Evolutionary conservation across 2,329 filamentous ascomycete genomes (phyloP).

Genomic region (Teratosphaeria viscida): DNA sequence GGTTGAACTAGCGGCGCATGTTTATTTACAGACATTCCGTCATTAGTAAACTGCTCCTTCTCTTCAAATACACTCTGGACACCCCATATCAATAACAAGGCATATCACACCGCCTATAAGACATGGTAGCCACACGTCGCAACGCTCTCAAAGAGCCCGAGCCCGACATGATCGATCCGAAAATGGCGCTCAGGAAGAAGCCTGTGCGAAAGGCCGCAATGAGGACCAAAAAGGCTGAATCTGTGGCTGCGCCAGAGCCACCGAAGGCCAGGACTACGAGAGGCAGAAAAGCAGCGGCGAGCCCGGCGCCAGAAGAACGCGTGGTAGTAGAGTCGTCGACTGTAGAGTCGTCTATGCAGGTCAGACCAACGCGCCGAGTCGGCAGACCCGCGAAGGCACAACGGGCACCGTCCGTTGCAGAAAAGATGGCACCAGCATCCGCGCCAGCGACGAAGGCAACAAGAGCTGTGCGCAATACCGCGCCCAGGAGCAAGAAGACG

Average conservation of each 20-base stretch:
- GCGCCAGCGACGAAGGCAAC: neutral
- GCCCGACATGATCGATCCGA: slow-evolving; percentile 6
- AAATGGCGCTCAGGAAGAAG: slow-evolving; percentile 22
- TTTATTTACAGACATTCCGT: neutral
- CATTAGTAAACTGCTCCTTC: neutral
- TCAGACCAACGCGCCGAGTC: slow-evolving; percentile 4
- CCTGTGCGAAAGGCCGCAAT: slow-evolving; percentile 22
- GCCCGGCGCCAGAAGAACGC: neutral
- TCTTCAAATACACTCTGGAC: neutral
- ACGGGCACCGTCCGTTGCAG: neutral
- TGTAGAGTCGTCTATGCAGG: neutral
- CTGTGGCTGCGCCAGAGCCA: slow-evolving; percentile 7
- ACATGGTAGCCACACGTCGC: slow-evolving; percentile 27
- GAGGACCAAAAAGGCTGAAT: slow-evolving; percentile 10
- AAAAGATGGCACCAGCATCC: neutral
- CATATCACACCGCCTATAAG: slow-evolving; percentile 1
- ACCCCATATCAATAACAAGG: neutral
- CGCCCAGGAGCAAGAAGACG: neutral
- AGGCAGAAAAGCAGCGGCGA: slow-evolving; percentile 1
- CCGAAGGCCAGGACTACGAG: slow-evolving; percentile 4
- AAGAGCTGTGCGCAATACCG: neutral
- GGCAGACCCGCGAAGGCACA: slow-evolving; percentile 8
- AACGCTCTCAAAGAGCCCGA: slow-evolving; percentile 16
- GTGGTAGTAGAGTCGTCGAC: neutral
- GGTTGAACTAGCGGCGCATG: neutral